Base-by-base conservation (phyloP, 148 eudicot species). In the Arbutus unedo region DNA sequence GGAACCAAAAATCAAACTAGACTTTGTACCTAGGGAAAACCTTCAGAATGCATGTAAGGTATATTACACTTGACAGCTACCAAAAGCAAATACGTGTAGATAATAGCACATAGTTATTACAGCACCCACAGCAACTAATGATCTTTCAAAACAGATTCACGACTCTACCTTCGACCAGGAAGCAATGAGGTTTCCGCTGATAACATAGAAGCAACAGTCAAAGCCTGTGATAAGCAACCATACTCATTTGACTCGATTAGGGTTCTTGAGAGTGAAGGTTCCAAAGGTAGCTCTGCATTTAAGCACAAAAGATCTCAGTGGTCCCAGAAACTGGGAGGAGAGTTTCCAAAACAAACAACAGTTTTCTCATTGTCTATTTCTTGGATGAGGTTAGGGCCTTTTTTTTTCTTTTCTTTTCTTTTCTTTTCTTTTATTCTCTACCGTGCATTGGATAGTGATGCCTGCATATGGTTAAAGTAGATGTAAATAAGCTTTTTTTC, bases 251-350 rank as follows among this genome's bases (percentile, higher is more conserved):
- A 98, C 83, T 92, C 98, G 59, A 97, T 85, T 81, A 97, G 85
- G 78, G 99, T 97, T 91, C 99, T 92, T 5, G 99, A 91, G 50
- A 97, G 91, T 72, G 98, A 97, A 73, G 99, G 99, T 82, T 97
- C 99, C 93, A 97, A 81, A 5, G 99, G 98, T 80, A 97, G 94
- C 83, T 94, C 99, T 93, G 92, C 80, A 87, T 75, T 79, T 38
- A 54, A 75, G 66, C 9, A 54, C 38, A 51, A 25, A 80, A 38
- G 48, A 83, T 47, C 31, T 53, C 76, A 78, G 68, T 4, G 23
- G 79, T 43, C 15, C 41, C 57, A 51, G n/a, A 76, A 13, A 23
- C 25, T 54, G 38, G 43, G 59, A 16, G 13, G 7, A 15, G 79
- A 55, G 48, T 54, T 77, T 31, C 18, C 45, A 54, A 31, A 7